A percentile compares a stretch with the other conserved stretches of the same genome.
Evolutionary conservation across 2,329 filamentous ascomycete species (phyloP).

Genomic region (Alternaria rosae): DNA sequence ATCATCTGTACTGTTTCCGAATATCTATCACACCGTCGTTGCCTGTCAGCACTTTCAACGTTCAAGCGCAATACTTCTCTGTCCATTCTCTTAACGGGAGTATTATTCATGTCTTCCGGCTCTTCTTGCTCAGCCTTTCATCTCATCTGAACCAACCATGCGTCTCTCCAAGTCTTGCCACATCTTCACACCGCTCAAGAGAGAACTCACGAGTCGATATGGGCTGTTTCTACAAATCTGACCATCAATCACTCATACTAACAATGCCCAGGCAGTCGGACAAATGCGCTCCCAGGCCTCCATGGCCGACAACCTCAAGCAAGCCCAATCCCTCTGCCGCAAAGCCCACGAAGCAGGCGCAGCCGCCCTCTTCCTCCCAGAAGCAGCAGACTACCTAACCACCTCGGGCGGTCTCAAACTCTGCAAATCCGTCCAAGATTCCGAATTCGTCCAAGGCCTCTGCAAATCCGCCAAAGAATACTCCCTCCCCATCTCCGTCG

Average conservation of each 20-base stretch:
- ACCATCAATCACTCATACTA: neutral
- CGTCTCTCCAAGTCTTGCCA: neutral
- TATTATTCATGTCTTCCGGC: too few relatives aligned
- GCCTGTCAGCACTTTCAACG: neutral
- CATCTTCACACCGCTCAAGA: neutral
- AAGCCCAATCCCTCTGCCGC: conserved; percentile 75
- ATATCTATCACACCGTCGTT: neutral
- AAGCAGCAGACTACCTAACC: conserved; percentile 86
- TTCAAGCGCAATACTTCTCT: too few relatives aligned
- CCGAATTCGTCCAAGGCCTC: conserved; percentile 79
- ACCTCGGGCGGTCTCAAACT: conserved; percentile 72
- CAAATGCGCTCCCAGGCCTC: conserved; percentile 87
- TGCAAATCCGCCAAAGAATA: conserved; percentile 70
- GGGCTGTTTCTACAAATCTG: neutral
- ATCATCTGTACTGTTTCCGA: neutral
- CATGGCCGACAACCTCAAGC: conserved; percentile 78
- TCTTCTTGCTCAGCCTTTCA: too few relatives aligned
- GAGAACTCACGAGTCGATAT: rapidly evolving
- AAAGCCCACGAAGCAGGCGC: conserved; percentile 80
- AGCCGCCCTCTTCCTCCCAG: conserved; percentile 88
- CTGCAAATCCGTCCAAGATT: conserved; percentile 69
- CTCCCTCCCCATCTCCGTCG: conserved; percentile 79
- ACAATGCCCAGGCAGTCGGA: conserved; percentile 72
- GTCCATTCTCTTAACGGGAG: neutral
- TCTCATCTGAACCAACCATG: too few relatives aligned